A percentile compares a stretch with the other conserved stretches of the same genome.
These are phyloP conservation scores for Paramyrothecium roridum DNA, from an alignment of 2,329 filamentous ascomycete species.

Conservation along the genomic window DNA sequence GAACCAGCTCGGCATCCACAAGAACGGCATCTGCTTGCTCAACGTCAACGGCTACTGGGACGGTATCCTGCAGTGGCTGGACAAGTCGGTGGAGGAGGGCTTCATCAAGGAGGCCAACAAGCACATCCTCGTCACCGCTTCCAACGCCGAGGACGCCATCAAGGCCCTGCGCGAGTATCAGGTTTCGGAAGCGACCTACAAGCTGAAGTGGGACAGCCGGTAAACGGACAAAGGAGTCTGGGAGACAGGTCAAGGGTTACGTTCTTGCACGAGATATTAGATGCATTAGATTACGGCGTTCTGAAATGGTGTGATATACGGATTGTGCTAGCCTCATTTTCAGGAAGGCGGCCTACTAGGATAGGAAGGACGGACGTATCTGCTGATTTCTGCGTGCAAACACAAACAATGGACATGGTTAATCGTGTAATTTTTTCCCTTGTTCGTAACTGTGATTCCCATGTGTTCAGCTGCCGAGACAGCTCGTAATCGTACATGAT, in stretches of 20 bases:
- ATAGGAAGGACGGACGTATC: too few relatives aligned
- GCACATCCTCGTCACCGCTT: slow-evolving; percentile 75
- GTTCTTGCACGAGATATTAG: slow-evolving; percentile 9
- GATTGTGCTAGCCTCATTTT: not conserved
- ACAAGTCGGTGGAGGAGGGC: slow-evolving; percentile 68
- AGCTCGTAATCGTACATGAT: slow-evolving; percentile 33
- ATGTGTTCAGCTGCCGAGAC: slow-evolving; percentile 20
- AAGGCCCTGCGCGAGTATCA: slow-evolving; percentile 69
- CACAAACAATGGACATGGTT: not conserved
- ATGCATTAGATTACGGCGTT: slow-evolving; percentile 11
- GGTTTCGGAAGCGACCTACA: slow-evolving; percentile 70
- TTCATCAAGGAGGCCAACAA: slow-evolving; percentile 73
- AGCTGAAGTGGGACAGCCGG: slow-evolving; percentile 76
- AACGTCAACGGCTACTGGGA: slow-evolving; percentile 94
- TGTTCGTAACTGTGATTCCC: slow-evolving; percentile 12
- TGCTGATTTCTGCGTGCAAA: too few relatives aligned
- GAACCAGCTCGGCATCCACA: slow-evolving; percentile 96
- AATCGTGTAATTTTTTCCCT: not conserved
- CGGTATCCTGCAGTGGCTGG: slow-evolving; percentile 78
- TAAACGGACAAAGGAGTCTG: slow-evolving; percentile 31
- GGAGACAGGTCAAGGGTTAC: not conserved
- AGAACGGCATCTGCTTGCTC: slow-evolving; percentile 71
- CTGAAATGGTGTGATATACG: not conserved
- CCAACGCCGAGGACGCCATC: slow-evolving; percentile 69
- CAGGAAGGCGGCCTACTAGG: too few relatives aligned